Evolutionary conservation across 371 early-diverging fungal genomes (phyloP).

Genomic region (Apophysomyces elegans): DNA sequence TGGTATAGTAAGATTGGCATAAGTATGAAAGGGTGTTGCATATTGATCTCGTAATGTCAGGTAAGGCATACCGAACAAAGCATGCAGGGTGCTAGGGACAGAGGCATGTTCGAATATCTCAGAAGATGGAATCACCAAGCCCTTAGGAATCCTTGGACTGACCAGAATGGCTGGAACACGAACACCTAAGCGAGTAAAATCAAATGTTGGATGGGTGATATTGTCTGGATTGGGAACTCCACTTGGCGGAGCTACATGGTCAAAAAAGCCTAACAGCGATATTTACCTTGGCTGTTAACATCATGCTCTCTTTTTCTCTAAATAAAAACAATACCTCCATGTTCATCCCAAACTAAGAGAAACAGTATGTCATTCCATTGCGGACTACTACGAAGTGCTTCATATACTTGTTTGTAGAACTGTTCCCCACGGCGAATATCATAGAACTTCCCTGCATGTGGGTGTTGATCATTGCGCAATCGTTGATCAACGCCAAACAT

Average conservation of each 20-base stretch:
- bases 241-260: slow-evolving; percentile 24
- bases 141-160: slow-evolving; percentile 38
- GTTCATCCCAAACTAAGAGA: slow-evolving; percentile 24
- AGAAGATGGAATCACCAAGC: slow-evolving; percentile 19
- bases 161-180: slow-evolving; percentile 52
- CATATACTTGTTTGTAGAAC: slow-evolving; percentile 31
- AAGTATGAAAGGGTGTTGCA: slow-evolving; percentile 21
- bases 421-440: slow-evolving; percentile 28
- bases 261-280: slow-evolving; percentile 15
- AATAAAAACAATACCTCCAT: slow-evolving; percentile 14
- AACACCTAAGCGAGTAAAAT: slow-evolving; percentile 37
- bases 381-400: slow-evolving; percentile 25
- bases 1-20: slow-evolving; percentile 21
- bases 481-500: slow-evolving; percentile 24
- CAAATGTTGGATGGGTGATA: slow-evolving; percentile 26
- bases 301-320: background rate
- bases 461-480: slow-evolving; percentile 27
- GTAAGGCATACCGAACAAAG: slow-evolving; percentile 28
- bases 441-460: slow-evolving; percentile 21
- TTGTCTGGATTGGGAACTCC: slow-evolving; percentile 34
- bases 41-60: slow-evolving; percentile 39
- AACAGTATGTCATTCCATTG: slow-evolving; percentile 31
- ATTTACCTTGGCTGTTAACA: background rate
- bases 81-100: slow-evolving; percentile 42
- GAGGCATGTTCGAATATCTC: slow-evolving; percentile 44